Conservation (phyloP, 495 filamentous ascomycete species). For the Immersiella caudata region DNA sequence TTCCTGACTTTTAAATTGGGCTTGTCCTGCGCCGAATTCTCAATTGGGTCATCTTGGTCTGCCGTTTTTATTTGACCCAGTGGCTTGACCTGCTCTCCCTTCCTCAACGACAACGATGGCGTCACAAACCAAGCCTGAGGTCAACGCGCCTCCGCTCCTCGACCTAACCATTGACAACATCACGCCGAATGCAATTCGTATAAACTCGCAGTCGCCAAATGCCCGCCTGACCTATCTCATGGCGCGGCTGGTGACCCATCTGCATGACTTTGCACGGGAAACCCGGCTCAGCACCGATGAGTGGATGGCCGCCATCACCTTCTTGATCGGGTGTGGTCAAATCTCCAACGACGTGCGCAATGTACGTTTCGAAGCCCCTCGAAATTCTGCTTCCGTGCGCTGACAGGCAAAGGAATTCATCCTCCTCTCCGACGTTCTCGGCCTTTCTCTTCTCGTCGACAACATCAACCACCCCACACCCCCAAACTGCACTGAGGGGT, state of each 20-base stretch:
- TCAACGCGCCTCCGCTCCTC: conserved; percentile 52
- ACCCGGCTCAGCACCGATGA: conserved; percentile 76
- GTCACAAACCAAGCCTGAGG: neutral
- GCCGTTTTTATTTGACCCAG: neutral
- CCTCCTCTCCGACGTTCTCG: conserved; percentile 87
- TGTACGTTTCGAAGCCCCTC: conserved; percentile 19
- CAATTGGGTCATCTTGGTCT: neutral
- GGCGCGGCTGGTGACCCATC: conserved; percentile 71
- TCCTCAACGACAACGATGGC: conserved; percentile 17
- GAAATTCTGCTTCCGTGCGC: neutral
- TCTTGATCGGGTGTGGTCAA: conserved; percentile 73
- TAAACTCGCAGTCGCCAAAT: conserved; percentile 72
- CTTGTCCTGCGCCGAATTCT: neutral
- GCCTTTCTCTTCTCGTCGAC: conserved; percentile 87
- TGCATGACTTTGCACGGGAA: conserved; percentile 83
- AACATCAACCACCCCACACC: conserved; percentile 91
- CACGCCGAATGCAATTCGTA: conserved; percentile 72
- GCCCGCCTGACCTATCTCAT: conserved; percentile 72
- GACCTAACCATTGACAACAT: conserved; percentile 83
- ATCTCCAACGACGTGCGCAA: conserved; percentile 69
- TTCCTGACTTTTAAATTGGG: neutral
- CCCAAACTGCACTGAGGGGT: conserved; percentile 73
- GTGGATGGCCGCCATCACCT: conserved; percentile 75
- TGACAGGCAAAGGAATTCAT: conserved; percentile 77
- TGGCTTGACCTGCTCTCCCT: neutral